Evolutionary conservation across 2,329 filamentous ascomycete genomes (phyloP).

Genomic region (Bisporella sp.): DNA sequence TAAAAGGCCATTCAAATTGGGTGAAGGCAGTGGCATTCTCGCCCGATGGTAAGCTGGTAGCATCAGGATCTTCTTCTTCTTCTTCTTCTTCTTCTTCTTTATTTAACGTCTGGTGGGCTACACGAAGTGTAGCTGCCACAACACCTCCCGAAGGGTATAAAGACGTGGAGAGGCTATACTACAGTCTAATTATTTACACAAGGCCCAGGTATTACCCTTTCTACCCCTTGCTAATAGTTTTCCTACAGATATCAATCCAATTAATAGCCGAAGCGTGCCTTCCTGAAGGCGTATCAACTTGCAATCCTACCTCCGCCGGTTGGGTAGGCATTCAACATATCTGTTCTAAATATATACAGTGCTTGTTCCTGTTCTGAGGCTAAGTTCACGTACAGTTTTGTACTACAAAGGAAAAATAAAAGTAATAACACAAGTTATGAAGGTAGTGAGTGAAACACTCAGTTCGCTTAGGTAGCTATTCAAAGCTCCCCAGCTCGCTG

Average conservation of each 20-base stretch:
- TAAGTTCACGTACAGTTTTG: background rate
- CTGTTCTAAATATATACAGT: background rate
- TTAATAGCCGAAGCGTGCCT: background rate
- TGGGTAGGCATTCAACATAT: background rate
- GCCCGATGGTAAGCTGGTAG: no score
- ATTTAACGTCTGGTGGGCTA: background rate
- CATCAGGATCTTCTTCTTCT: no score
- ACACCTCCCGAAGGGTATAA: background rate
- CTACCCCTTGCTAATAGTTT: background rate
- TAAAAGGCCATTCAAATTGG: no score
- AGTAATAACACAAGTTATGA: background rate
- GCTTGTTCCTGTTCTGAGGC: background rate
- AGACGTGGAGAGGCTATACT: background rate
- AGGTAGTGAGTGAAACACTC: background rate
- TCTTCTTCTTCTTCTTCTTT: background rate
- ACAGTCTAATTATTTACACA: background rate
- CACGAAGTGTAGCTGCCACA: background rate
- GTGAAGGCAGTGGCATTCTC: no score
- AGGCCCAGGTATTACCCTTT: background rate
- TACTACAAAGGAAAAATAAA: background rate
- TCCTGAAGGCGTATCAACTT: background rate
- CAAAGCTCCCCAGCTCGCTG: no score
- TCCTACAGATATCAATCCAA: background rate
- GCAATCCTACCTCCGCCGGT: background rate
- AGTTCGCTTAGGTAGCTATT: no score